These are phyloP conservation scores for Aristolochia fimbriata DNA, from an alignment of 164 flowering plant species.

Conservation along the genomic window DNA sequence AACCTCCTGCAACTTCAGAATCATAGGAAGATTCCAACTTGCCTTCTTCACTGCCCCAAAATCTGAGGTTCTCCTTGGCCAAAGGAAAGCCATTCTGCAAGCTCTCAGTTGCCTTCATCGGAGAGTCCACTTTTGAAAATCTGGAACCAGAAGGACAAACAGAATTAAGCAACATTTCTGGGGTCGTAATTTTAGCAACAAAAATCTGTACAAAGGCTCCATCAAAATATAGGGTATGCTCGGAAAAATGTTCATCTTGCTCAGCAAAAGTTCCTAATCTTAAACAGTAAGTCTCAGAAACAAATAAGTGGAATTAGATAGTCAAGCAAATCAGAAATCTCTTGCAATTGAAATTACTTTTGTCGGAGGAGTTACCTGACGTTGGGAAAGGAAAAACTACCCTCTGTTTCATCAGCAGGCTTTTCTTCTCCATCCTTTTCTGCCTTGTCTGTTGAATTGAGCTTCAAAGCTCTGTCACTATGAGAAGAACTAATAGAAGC, in stretches of 20 bases:
- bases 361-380: constrained; percentile 28
- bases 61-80: not conserved
- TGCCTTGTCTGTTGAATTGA: not conserved
- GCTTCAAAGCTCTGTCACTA: not conserved
- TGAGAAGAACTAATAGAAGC: not conserved
- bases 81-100: not conserved
- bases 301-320: not conserved
- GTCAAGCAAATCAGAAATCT: too few species aligned
- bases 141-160: not conserved
- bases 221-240: not conserved
- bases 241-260: not conserved
- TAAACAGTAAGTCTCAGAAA: not conserved
- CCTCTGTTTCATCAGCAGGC: constrained; percentile 16
- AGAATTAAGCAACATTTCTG: not conserved
- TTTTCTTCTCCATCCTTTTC: constrained; percentile 13
- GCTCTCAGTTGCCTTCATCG: not conserved
- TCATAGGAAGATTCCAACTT: not conserved
- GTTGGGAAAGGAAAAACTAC: constrained; percentile 17
- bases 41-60: not conserved
- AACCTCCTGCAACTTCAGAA: not conserved
- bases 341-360: not conserved
- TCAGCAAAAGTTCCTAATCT: not conserved
- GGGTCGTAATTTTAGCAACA: not conserved
- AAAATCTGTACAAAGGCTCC: not conserved
- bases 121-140: not conserved